Evolutionary conservation across 805 yeast genomes (phyloP), one percentile per base, ranked within the genome.

Genomic region (Metschnikowia peoriensis): DNA sequence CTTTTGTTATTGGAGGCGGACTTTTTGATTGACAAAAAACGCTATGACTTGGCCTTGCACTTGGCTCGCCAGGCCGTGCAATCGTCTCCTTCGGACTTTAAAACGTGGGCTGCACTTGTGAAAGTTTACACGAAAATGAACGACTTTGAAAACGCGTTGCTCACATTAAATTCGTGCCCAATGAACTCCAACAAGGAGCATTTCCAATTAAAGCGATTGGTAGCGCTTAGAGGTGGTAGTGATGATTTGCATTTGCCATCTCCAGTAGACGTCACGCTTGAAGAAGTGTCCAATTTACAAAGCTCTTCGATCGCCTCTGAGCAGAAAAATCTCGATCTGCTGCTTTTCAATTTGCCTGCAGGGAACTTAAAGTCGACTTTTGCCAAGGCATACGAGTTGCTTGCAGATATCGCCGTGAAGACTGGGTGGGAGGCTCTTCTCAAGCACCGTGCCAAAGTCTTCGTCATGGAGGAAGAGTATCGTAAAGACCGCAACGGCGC

Each of bases 161-260:
- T 87, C 51, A 81, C 91, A 1, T 73, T 88, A 58, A 88, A 88
- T 61, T 84, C 93, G 14, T 86, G 92, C 62, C 96, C 96, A 27
- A 86, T 88, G 90, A 84, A 84, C 49, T 81, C 87, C 10, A 82
- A 84, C 61, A 85, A 83, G 63, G 94, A 88, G 60, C 80, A 80
- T 56, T 87, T 75, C 64, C 73, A 77, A 22, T 75, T 86, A 60
- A 82, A 79, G 63, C 73, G 94, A 61, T 77, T 85, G 5, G 80
- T 81, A 10, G 79, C 82, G 28, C 78, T 84, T 17, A 67, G 70
- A 28, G 68, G 70, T 14, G 75, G 76, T 15, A 64, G 74, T 16
- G 82, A 81, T 4, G 80, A 78, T 52, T 68, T 88, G 59, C 96
- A 88, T 67, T 73, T 88, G 41, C 96, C 96, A 0, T 73, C 86